Evolutionary conservation across 257 asterid genomes (phyloP).

Genomic region (Forsythia viridissima): DNA sequence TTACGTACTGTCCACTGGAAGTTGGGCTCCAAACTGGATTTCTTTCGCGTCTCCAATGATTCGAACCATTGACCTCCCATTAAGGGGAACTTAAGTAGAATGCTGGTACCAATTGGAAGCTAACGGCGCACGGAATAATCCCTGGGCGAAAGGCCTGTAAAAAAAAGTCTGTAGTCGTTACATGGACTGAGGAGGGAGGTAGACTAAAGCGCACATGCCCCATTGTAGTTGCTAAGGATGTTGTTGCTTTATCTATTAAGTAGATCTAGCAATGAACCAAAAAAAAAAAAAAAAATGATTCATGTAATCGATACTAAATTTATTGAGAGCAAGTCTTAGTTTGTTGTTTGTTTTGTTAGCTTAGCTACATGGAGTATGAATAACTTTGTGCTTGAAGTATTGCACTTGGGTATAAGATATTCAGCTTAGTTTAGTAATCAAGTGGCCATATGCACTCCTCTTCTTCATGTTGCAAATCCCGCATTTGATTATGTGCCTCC

Average conservation of each 20-base stretch:
- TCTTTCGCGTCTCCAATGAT: too few relatives aligned
- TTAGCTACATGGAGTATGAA: not conserved
- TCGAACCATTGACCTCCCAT: too few relatives aligned
- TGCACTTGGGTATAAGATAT: not conserved
- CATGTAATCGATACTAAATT: not conserved
- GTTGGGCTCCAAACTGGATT: too few relatives aligned
- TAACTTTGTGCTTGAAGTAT: too few relatives aligned
- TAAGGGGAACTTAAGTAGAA: too few relatives aligned
- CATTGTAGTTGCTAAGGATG: not conserved
- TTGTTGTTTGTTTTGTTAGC: not conserved
- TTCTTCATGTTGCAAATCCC: conserved; percentile 2
- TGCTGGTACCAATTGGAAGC: too few relatives aligned
- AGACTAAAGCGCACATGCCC: not conserved
- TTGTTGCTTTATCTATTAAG: not conserved
- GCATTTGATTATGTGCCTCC: conserved; percentile 2
- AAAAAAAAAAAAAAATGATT: not conserved
- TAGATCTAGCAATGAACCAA: not conserved
- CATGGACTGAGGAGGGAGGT: not conserved
- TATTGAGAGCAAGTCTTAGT: not conserved
- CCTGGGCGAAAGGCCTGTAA: too few relatives aligned
- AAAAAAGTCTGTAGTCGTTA: too few relatives aligned
- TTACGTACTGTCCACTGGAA: too few relatives aligned
- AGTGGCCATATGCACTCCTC: not conserved
- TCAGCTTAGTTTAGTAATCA: not conserved
- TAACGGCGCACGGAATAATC: too few relatives aligned